These are phyloP conservation scores for Pulveroboletus sp. DNA, from an alignment of 768 basidiomycete genomes.

Conservation along the genomic window DNA sequence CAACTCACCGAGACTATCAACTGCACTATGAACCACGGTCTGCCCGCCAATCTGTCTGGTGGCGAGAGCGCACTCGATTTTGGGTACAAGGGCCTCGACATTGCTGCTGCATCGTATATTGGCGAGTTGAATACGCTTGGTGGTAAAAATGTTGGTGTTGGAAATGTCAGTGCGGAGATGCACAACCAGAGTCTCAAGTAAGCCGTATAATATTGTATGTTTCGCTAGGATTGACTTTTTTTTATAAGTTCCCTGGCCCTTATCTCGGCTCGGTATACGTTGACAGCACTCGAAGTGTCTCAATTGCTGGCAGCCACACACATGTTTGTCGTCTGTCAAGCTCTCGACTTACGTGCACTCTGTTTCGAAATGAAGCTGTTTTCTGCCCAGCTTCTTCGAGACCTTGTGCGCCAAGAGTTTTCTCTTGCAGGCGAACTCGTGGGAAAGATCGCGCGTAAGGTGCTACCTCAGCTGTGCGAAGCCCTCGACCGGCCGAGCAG, in stretches of 20 bases:
- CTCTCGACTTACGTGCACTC: conserved; percentile 77
- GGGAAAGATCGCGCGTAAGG: conserved; percentile 22
- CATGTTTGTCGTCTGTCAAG: conserved; percentile 75
- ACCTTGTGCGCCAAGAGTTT: conserved; percentile 14
- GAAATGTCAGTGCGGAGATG: conserved; percentile 87
- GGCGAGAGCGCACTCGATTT: conserved; percentile 82
- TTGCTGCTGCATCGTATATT: conserved; percentile 78
- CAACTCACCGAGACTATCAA: conserved; percentile 60
- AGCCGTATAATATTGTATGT: conserved; percentile 21
- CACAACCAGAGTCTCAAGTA: conserved; percentile 91
- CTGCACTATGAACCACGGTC: conserved; percentile 65
- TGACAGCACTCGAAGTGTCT: conserved; percentile 75
- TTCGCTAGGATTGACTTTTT: neutral
- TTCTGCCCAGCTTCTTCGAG: conserved; percentile 19
- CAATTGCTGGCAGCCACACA: conserved; percentile 73
- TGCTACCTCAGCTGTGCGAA: conserved; percentile 42
- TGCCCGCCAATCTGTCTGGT: conserved; percentile 77
- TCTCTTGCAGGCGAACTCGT: conserved; percentile 6
- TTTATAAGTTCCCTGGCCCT: conserved; percentile 71
- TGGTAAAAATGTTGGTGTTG: conserved; percentile 74
- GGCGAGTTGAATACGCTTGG: conserved; percentile 78
- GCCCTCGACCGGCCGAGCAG: conserved; percentile 64
- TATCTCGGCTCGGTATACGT: conserved; percentile 80
- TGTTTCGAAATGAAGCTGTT: conserved; percentile 58
- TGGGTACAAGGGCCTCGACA: conserved; percentile 82